Conservation (phyloP, 768 basidiomycete genomes). For the Ephemerocybe angulata region DNA sequence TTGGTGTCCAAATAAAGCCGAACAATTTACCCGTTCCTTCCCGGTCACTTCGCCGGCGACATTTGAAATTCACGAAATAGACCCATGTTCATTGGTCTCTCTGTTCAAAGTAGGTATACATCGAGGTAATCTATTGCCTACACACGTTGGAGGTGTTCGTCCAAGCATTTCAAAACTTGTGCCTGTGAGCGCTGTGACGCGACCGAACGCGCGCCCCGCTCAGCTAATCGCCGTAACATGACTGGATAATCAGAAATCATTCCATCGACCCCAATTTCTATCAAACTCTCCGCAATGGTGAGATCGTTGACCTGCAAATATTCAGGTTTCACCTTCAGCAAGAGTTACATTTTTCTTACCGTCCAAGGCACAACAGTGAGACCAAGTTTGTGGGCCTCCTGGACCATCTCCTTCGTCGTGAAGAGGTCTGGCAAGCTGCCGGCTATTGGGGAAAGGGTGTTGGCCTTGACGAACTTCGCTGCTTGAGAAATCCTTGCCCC, state of each 20-base stretch:
- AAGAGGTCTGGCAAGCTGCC: constrained; percentile 50
- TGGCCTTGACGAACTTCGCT: constrained; percentile 58
- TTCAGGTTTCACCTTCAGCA: not conserved
- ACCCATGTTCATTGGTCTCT: not conserved
- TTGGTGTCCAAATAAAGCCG: constrained; percentile 25
- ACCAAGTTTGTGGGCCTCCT: constrained; percentile 58
- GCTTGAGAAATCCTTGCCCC: constrained; percentile 64
- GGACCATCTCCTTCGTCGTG: constrained; percentile 66
- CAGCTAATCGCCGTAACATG: constrained; percentile 52
- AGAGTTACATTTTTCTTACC: constrained; percentile 34
- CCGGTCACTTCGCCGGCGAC: constrained; percentile 21
- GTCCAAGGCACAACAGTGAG: constrained; percentile 73
- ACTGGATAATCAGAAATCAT: constrained; percentile 76
- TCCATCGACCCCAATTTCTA: constrained; percentile 64
- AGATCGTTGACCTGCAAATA: constrained; percentile 53
- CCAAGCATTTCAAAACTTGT: constrained; percentile 59
- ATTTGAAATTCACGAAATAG: not conserved
- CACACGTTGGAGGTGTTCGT: constrained; percentile 41
- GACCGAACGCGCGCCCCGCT: constrained; percentile 49
- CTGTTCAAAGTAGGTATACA: not conserved
- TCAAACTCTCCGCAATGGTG: constrained; percentile 56
- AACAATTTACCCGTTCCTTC: constrained; percentile 39
- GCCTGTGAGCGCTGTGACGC: constrained; percentile 58
- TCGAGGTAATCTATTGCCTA: constrained; percentile 7
- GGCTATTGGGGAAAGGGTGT: constrained; percentile 63